These are phyloP conservation scores for Babesia caballi DNA, from an alignment of 169 alveolate genomes.

Conservation along the genomic window DNA sequence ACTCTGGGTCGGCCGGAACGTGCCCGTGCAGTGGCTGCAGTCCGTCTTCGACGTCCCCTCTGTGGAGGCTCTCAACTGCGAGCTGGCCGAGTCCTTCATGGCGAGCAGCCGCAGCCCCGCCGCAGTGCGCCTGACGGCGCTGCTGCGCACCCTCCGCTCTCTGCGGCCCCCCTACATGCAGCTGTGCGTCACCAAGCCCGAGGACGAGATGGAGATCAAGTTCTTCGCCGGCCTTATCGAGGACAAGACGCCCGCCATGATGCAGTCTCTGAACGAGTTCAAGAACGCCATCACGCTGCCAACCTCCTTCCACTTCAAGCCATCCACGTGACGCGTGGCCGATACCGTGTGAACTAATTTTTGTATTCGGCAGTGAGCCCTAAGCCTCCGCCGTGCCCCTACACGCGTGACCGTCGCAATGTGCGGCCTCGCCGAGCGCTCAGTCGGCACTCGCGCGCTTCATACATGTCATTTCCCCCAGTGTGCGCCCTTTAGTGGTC, in stretches of 20 bases:
- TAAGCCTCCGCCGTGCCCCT: too few species aligned
- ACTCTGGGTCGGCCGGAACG: slow-evolving; percentile 86
- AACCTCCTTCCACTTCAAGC: slow-evolving; percentile 26
- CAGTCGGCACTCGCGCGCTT: too few species aligned
- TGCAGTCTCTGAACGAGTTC: slow-evolving; percentile 75
- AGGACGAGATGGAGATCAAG: slow-evolving; percentile 75
- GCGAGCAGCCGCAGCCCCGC: slow-evolving; percentile 61
- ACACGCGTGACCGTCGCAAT: too few species aligned
- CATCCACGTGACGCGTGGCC: not conserved
- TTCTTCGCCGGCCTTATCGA: slow-evolving; percentile 72
- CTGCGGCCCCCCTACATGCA: slow-evolving; percentile 71
- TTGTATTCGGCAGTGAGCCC: slow-evolving; percentile 1
- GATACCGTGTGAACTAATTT: not conserved
- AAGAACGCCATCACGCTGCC: slow-evolving; percentile 55
- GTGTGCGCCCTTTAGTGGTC: too few species aligned
- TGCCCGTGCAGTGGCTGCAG: slow-evolving; percentile 78
- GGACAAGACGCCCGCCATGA: slow-evolving; percentile 78
- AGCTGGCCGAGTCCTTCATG: slow-evolving; percentile 78
- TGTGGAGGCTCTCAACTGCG: slow-evolving; percentile 76
- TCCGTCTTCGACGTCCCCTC: slow-evolving; percentile 79
- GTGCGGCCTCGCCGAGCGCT: too few species aligned
- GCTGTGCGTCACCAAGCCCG: slow-evolving; percentile 75
- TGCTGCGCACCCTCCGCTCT: slow-evolving; percentile 69
- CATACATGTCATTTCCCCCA: too few species aligned
- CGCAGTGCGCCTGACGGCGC: slow-evolving; percentile 72